Conservation (phyloP, 345 rosid species). For the Raphanus raphanistrum region DNA sequence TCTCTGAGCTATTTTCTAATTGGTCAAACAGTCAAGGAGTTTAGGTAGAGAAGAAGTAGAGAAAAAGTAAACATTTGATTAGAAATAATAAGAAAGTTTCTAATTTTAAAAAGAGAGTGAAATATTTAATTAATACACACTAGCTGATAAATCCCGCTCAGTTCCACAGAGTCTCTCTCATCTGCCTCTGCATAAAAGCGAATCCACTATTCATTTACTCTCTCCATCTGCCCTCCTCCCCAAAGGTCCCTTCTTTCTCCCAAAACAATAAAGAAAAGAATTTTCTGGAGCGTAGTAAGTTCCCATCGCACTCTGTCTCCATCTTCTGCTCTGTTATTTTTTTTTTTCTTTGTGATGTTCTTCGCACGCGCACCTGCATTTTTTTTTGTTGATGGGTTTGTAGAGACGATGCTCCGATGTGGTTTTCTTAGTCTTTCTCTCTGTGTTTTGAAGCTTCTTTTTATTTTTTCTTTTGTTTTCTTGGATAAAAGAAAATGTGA, state of each 20-base stretch:
- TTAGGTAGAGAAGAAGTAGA: neutral
- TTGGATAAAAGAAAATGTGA: neutral
- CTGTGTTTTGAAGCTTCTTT: neutral
- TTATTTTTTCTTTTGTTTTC: neutral
- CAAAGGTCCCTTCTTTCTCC: slow-evolving; percentile 23
- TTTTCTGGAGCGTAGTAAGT: slow-evolving; percentile 24
- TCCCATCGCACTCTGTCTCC: slow-evolving; percentile 2
- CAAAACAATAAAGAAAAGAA: neutral
- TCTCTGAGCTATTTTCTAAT: neutral
- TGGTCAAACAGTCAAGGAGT: slow-evolving; percentile 37
- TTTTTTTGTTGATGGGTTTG: neutral
- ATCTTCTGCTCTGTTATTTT: slow-evolving; percentile 8
- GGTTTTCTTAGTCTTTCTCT: neutral
- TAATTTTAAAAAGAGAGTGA: neutral
- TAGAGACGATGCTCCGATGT: neutral
- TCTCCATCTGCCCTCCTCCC: slow-evolving; percentile 29
- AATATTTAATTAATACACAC: neutral
- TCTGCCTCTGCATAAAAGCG: slow-evolving; percentile 36
- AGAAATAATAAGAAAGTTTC: no score
- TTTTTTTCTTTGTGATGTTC: neutral
- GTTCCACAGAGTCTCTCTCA: neutral
- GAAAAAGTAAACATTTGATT: slow-evolving; percentile 3
- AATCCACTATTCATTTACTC: slow-evolving; percentile 37
- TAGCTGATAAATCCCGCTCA: slow-evolving; percentile 36
- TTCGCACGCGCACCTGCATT: neutral